These are phyloP conservation scores for Kurtzmaniella fragi DNA, from an alignment of 805 yeast species.

Conservation along the genomic window DNA sequence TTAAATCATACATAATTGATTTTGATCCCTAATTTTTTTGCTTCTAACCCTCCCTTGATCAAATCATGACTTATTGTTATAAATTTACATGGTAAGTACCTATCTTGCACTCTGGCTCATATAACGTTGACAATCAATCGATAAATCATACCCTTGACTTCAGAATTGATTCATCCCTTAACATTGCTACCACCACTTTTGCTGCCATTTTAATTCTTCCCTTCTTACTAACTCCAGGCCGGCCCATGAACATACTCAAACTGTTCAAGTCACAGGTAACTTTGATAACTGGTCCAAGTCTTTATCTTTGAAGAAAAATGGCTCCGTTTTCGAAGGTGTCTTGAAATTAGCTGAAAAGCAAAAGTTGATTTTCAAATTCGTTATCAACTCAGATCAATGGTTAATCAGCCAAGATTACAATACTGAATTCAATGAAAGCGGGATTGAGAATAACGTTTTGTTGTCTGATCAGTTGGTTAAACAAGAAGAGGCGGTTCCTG, in stretches of 20 bases:
- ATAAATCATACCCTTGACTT: too few relatives aligned
- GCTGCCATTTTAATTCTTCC: neutral
- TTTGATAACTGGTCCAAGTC: slow-evolving; percentile 36
- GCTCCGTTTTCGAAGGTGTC: slow-evolving; percentile 14
- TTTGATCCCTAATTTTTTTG: too few relatives aligned
- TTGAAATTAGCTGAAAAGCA: slow-evolving; percentile 16
- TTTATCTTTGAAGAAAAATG: slow-evolving; percentile 11
- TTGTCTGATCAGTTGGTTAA: slow-evolving; percentile 12
- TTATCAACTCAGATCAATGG: slow-evolving; percentile 32
- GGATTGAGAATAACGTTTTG: slow-evolving; percentile 21
- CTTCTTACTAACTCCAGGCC: slow-evolving; percentile 4
- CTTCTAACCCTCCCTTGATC: too few relatives aligned
- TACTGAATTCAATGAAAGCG: slow-evolving; percentile 16
- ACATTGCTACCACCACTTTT: neutral
- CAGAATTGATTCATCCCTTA: too few relatives aligned
- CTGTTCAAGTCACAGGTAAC: slow-evolving; percentile 35
- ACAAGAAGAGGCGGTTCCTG: neutral
- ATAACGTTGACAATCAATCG: too few relatives aligned
- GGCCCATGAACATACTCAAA: slow-evolving; percentile 7
- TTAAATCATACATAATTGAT: too few relatives aligned
- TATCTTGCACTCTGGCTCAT: too few relatives aligned
- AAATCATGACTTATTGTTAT: neutral
- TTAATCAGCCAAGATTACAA: slow-evolving; percentile 11
- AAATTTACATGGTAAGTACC: slow-evolving; percentile 2
- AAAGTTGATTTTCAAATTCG: slow-evolving; percentile 33